A percentile compares a stretch with the other conserved stretches of the same genome.
phyloP scores from a whole-genome alignment of 1,139 yeast species.

The Candida albicans region DNA sequence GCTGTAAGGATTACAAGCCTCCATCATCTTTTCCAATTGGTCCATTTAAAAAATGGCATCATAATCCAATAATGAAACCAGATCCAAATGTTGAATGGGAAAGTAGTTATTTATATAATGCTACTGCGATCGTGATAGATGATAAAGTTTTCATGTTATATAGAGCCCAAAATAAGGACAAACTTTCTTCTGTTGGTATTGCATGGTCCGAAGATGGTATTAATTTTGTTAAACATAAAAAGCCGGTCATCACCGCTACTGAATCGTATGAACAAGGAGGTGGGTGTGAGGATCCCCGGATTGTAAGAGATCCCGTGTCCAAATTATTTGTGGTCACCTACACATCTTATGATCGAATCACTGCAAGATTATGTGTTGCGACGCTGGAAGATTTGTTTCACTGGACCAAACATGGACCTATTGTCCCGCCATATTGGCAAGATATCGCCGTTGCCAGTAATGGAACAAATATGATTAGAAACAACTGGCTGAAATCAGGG shows the following conservation, averaged over 20 bases:
- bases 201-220: conserved; percentile 47
- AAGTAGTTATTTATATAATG: conserved; percentile 43
- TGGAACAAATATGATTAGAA: conserved; percentile 27
- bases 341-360: conserved; percentile 39
- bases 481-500: conserved; percentile 47
- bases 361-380: conserved; percentile 46
- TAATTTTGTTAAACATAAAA: conserved; percentile 30
- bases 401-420: conserved; percentile 43
- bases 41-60: conserved; percentile 36
- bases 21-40: conserved; percentile 45
- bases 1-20: conserved; percentile 34
- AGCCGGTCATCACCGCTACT: conserved; percentile 38
- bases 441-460: conserved; percentile 31
- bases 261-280: conserved; percentile 46
- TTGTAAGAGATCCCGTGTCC: conserved; percentile 38
- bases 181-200: conserved; percentile 38
- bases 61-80: conserved; percentile 43
- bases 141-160: conserved; percentile 39
- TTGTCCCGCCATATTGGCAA: conserved; percentile 34
- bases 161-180: conserved; percentile 41
- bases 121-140: conserved; percentile 45
- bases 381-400: conserved; percentile 38
- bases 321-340: conserved; percentile 42
- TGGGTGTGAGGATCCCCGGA: conserved; percentile 48
- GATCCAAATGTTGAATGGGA: conserved; percentile 43